A percentile compares a stretch with the other conserved stretches of the same genome.
phyloP scores from a whole-genome alignment of 148 eudicot species.

The Agrostemma githago region DNA sequence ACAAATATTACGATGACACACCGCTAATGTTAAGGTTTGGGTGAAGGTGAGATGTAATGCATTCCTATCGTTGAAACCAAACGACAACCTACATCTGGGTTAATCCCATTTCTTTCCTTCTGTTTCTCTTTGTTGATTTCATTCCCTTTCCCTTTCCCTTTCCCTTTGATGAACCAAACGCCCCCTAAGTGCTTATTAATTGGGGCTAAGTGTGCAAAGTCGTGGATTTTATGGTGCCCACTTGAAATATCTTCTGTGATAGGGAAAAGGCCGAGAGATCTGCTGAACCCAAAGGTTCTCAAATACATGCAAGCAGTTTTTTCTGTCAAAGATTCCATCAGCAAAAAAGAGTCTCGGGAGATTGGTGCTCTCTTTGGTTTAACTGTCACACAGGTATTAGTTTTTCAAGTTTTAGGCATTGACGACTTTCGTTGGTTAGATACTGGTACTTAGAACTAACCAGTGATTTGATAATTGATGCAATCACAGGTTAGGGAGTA shows the following conservation, averaged over 20 bases:
- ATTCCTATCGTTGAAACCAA: too few species aligned
- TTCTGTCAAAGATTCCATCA: conserved; percentile 77
- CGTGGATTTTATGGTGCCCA: neutral
- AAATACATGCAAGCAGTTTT: conserved; percentile 81
- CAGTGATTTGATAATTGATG: conserved; percentile 10
- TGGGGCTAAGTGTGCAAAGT: neutral
- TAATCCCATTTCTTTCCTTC: too few species aligned
- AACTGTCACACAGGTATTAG: conserved; percentile 82
- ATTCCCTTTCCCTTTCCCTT: too few species aligned
- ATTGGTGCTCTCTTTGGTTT: conserved; percentile 84
- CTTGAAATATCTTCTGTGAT: conserved; percentile 15
- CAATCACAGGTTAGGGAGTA: conserved; percentile 64
- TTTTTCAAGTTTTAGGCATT: neutral
- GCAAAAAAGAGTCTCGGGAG: conserved; percentile 79
- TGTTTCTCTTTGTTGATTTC: too few species aligned
- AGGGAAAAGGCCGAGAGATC: conserved; percentile 92
- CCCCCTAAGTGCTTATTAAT: neutral
- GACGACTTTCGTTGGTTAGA: neutral
- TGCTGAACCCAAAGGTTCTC: conserved; percentile 78
- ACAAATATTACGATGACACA: too few species aligned
- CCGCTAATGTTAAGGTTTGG: too few species aligned
- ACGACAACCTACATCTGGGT: too few species aligned
- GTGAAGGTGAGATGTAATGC: too few species aligned
- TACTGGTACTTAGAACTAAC: conserved; percentile 10
- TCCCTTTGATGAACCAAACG: too few species aligned